Conservation (phyloP, 306 rosid genomes). For the Vigna mungo region DNA sequence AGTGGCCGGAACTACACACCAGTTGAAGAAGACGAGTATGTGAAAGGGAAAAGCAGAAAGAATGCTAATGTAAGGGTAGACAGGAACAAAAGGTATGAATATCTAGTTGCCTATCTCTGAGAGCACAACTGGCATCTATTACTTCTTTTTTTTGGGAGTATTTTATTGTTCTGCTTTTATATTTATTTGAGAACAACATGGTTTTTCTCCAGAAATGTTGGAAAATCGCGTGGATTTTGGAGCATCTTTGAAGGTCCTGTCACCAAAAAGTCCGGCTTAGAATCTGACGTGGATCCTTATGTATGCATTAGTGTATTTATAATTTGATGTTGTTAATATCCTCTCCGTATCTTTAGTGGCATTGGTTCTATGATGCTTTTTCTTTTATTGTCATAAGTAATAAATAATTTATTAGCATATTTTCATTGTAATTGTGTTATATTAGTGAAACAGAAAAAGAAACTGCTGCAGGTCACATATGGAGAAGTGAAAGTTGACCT, state of each 20-base stretch:
- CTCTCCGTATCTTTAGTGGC: background rate
- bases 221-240: slow-evolving; percentile 68
- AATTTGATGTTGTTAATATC: slow-evolving; percentile 5
- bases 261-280: slow-evolving; percentile 58
- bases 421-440: slow-evolving; percentile 7
- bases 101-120: slow-evolving; percentile 39
- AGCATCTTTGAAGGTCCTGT: slow-evolving; percentile 61
- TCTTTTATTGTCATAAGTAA: slow-evolving; percentile 3
- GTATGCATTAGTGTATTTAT: slow-evolving; percentile 53
- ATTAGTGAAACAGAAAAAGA: background rate
- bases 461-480: slow-evolving; percentile 14
- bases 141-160: background rate
- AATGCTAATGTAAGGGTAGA: slow-evolving; percentile 49
- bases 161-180: background rate
- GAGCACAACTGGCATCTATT: background rate
- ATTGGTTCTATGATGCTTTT: slow-evolving; percentile 5
- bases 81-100: slow-evolving; percentile 65
- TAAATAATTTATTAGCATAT: slow-evolving; percentile 23
- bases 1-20: slow-evolving; percentile 51
- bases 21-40: slow-evolving; percentile 49
- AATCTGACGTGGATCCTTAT: slow-evolving; percentile 56
- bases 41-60: slow-evolving; percentile 61
- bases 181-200: slow-evolving; percentile 7
- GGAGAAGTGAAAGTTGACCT: slow-evolving; percentile 14
- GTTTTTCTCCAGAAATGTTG: slow-evolving; percentile 49